Evolutionary conservation across 345 rosid genomes (phyloP), one percentile per base, ranked within the genome.

Genomic region (Linum tenue): DNA sequence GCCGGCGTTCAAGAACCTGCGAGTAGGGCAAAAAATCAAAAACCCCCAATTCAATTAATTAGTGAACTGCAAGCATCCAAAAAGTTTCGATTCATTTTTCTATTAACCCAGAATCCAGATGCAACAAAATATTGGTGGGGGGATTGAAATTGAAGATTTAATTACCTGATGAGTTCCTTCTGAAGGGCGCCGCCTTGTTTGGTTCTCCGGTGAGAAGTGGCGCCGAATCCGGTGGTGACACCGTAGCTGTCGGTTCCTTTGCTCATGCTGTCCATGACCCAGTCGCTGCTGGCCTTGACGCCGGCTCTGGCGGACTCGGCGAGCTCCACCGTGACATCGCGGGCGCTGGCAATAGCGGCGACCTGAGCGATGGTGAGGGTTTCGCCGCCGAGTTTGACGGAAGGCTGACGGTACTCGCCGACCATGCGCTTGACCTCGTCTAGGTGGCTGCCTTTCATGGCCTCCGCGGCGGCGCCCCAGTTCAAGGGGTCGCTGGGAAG

Each of bases 1-100:
- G 3, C 64, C 64, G 17, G 64, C 64, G 17, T 62, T 62, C 64
- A 62, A 62, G 51, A 62, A 62, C 42, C 64, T 62, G 64, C 17
- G 7, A 16, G 4, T n/a, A 3, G 17, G n/a, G n/a, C n/a, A n/a
- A 3, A n/a, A 56, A 56, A 56, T 2, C 60, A 1, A 56, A 15
- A 3, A 56, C 60, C 60, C 60, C 5, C 7, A 4, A 56, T 16
- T 4, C 3, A n/a, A 16, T 3, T 2, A 56, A 3, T 31, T 5
- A 56, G 55, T 14, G 60, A 56, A 56, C 14, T 56, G 8, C 37
- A 31, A 31, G 44, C 6, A 15, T 9, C 53, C 16, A n/a, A 9
- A 35, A 9, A 55, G 14, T 14, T 15, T 56, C 37, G 31, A 16
- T 7, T 16, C n/a, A 5, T 14, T 12, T 14, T 11, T 1, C 4